Evolutionary conservation across 2,329 filamentous ascomycete genomes (phyloP), one percentile per base, ranked within the genome.

Genomic region (Fusarium tanahbumbuense): DNA sequence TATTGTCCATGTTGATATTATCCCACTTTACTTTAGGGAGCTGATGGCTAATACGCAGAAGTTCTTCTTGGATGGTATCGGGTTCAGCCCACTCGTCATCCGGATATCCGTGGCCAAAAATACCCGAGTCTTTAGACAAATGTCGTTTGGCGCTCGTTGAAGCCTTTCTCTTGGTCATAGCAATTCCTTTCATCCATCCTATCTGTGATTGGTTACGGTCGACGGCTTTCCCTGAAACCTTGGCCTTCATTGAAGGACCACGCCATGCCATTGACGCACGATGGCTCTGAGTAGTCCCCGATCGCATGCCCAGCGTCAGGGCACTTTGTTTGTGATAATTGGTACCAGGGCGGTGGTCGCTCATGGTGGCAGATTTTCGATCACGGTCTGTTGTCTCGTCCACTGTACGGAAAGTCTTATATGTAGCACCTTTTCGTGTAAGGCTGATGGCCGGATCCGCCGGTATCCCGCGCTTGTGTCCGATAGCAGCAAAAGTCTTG

Each of bases 341-440:
- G 10, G 80, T 81, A 20, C 82, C 83, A 30, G 86, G 84, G 32
- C 86, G 84, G 45, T 86, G 83, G 66, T 89, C 88, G 64, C 86
- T 90, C 85, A 91, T 91, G 1, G 88, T 90, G 3, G 87, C 84
- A 42, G 81, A 81, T 71, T 86, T 86, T 65, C 88, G 88, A 60
- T 91, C 89, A 25, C 85, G 82, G 48, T 85, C 84, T 41, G 84
- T 78, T 49, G 82, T 83, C 59, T 88, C 87, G 56, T 92, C 90
- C 22, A 92, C 85, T 42, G 93, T 89, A 47, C 93, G 89, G 75
- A 95, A 98, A 0, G 93, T 95, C 78, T 92, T 93, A 82, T 98
- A 98, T 4, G 86, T 83, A 8, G 94, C 93, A 13, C 94, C 94
- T 77, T 91, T 91, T n/a, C 94, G 89, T 15, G 94, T 97, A 44